Evolutionary conservation across 768 basidiomycete genomes (phyloP), one percentile per base, ranked within the genome.

Genomic region (Mycena belliarum): DNA sequence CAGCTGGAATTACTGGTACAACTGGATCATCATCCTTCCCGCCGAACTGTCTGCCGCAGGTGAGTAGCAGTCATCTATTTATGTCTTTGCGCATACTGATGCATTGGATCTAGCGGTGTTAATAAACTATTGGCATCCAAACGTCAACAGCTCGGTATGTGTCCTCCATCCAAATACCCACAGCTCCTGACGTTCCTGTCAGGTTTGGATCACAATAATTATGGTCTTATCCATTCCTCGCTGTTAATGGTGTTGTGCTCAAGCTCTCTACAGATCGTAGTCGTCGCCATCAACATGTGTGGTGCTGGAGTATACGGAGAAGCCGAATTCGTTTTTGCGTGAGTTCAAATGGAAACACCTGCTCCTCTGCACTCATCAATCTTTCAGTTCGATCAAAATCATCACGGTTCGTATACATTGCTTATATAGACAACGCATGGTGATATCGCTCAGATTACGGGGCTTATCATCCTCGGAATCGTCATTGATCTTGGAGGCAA

Each of bases 261-360:
- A n/a, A n/a, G n/a, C n/a, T 20, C 38, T n/a, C n/a, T 6, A n/a
- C 38, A 40, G 38, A 15, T 40, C 14, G 40, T 41, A 2, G 40
- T n/a, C 23, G 3, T 35, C 45, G 32, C 28, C 25, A 25, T 23
- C 26, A 14, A 37, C 33, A 68, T 89, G 76, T 71, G 85, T 7
- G 91, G 89, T 46, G 86, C 89, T 42, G 86, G 84, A 73, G 89
- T 82, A 26, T 93, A 93, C 65, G 89, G 91, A 33, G 91, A 94
- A 71, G 84, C 85, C 8, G 93, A 95, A 71, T 95, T 95, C 67
- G 78, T 86, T 47, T 95, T 95, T 68, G 91, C 91, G 79, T 88
- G 60, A 69, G 84, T 65, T 78, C 11, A 68, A 68, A 15, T 9
- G 18, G 15, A 10, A 25, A 12, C 1, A 18, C 12, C 33, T 40